These are phyloP conservation scores for Silene latifolia DNA, from an alignment of 148 eudicot species.

Conservation along the genomic window DNA sequence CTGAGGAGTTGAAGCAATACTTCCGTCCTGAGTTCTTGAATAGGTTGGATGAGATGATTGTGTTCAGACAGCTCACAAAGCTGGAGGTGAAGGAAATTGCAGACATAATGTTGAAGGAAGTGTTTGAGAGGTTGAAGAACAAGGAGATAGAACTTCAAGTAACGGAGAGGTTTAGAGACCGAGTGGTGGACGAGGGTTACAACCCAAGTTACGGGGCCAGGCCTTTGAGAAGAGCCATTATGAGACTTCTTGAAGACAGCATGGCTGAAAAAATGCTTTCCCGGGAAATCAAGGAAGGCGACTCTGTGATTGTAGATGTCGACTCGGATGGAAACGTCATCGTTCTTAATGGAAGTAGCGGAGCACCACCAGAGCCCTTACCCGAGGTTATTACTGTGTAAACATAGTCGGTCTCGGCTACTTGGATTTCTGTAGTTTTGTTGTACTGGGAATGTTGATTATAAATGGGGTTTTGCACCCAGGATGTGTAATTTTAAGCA, in stretches of 20 bases:
- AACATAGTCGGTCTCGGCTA: not conserved
- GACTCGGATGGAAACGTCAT: conserved; percentile 67
- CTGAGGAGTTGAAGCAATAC: conserved; percentile 77
- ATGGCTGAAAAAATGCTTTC: conserved; percentile 96
- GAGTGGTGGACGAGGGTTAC: conserved; percentile 85
- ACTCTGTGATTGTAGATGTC: conserved; percentile 72
- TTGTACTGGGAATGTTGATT: conserved; percentile 11
- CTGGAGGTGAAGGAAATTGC: conserved; percentile 87
- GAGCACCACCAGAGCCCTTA: conserved; percentile 51
- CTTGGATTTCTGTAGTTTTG: conserved; percentile 5
- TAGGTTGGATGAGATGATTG: conserved; percentile 86
- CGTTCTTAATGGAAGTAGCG: conserved; percentile 76
- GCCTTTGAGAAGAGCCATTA: conserved; percentile 85
- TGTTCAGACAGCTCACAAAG: conserved; percentile 83
- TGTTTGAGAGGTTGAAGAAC: conserved; percentile 59
- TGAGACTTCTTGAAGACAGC: conserved; percentile 86
- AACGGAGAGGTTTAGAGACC: conserved; percentile 69
- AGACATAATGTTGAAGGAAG: conserved; percentile 87
- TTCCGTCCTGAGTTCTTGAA: conserved; percentile 90
- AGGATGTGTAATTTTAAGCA: conserved; percentile 10
- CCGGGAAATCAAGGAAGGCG: conserved; percentile 82
- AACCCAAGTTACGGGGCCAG: conserved; percentile 85
- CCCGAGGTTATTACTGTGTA: conserved; percentile 50
- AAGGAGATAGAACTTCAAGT: conserved; percentile 76
- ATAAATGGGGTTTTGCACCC: conserved; percentile 9